These are phyloP conservation scores for Olyra latifolia DNA, from an alignment of 176 grass and related monocot genomes.

Conservation along the genomic window DNA sequence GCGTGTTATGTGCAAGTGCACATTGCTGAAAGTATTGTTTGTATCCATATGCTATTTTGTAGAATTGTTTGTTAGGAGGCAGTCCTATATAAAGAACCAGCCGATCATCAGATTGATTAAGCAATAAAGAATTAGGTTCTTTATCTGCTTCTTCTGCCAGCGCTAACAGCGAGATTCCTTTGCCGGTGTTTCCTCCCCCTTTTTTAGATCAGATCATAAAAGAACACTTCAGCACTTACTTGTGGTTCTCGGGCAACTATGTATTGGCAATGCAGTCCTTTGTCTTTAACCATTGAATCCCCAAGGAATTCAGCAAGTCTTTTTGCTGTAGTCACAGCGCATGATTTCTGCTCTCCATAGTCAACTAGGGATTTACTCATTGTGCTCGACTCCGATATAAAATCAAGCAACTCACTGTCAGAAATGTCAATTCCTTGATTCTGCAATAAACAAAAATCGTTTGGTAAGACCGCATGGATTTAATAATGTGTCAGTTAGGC, in stretches of 20 bases:
- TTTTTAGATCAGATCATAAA: too few species aligned
- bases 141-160: too few species aligned
- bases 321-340: conserved; percentile 92
- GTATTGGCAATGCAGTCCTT: conserved; percentile 96
- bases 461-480: conserved; percentile 31
- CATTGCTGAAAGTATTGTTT: too few species aligned
- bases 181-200: too few species aligned
- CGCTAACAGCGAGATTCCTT: too few species aligned
- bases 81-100: too few species aligned
- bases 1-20: too few species aligned
- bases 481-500: conserved; percentile 4
- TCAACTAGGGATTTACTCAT: conserved; percentile 98
- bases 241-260: conserved; percentile 90
- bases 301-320: conserved; percentile 91
- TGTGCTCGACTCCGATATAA: conserved; percentile 95
- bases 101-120: too few species aligned
- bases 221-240: conserved; percentile 48
- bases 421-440: conserved; percentile 97
- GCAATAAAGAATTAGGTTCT: too few species aligned
- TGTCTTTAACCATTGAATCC: conserved; percentile 94
- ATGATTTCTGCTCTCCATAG: conserved; percentile 95
- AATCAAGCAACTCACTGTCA: conserved; percentile 90
- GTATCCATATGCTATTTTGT: too few species aligned
- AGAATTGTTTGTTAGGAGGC: too few species aligned
- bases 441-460: conserved; percentile 50